Conservation (phyloP, 2,329 filamentous ascomycete species). For the Tolypocladium capitatum region DNA sequence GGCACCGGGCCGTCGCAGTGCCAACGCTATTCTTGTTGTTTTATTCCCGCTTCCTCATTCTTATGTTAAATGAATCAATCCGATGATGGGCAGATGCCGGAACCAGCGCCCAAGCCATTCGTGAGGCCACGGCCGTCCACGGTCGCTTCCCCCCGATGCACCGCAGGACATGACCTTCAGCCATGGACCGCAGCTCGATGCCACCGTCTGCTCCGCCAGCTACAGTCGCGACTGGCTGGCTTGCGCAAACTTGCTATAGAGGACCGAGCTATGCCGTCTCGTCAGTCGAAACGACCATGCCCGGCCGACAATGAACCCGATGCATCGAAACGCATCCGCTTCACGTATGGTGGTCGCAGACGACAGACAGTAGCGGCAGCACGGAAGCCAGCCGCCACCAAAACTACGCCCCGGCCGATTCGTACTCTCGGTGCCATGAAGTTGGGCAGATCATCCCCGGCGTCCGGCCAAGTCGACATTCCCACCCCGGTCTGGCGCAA, state of each 20-base stretch:
- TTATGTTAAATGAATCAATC: not conserved
- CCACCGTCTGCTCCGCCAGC: slow-evolving; percentile 31
- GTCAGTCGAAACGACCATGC: slow-evolving; percentile 10
- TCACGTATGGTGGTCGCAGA: slow-evolving; percentile 16
- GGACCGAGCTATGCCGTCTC: slow-evolving; percentile 3
- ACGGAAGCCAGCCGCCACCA: not conserved
- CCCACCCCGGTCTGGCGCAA: slow-evolving; percentile 15
- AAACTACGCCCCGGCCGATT: slow-evolving; percentile 14
- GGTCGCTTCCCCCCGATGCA: not conserved
- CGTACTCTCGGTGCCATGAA: slow-evolving; percentile 18
- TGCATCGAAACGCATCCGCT: slow-evolving; percentile 14
- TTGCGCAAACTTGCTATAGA: slow-evolving; percentile 22
- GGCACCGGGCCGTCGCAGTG: not conserved
- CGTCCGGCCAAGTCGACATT: slow-evolving; percentile 13
- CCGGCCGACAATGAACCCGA: slow-evolving; percentile 2
- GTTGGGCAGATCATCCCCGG: slow-evolving; percentile 11
- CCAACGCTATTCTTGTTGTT: not conserved
- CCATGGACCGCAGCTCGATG: slow-evolving; percentile 35
- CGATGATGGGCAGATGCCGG: not conserved
- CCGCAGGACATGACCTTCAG: slow-evolving; percentile 9
- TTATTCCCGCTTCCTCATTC: not conserved
- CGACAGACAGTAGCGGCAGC: slow-evolving; percentile 1
- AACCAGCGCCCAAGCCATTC: not conserved
- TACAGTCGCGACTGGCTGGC: slow-evolving; percentile 27
- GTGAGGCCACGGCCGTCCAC: not conserved